Evolutionary conservation across 2,329 filamentous ascomycete genomes (phyloP), one percentile per base, ranked within the genome.

Genomic region (Teratosphaeria epicoccoides): DNA sequence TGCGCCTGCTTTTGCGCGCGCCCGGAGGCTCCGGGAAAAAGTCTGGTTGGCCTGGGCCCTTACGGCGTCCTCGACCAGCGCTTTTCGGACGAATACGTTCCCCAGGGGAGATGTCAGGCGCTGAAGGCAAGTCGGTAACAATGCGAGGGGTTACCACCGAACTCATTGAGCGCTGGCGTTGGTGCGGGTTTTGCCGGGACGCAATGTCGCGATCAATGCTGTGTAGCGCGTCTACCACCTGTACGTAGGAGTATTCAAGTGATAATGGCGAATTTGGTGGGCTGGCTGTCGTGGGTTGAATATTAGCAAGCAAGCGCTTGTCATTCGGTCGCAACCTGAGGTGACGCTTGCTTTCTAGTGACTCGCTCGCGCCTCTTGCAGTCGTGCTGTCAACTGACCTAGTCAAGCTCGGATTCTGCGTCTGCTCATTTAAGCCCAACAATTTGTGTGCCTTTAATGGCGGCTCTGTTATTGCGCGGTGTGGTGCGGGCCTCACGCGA

Each of bases 401-500:
- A 48, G 50, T 52, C 10, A 48, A 17, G 24, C 46, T 24, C 29
- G 51, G 52, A 10, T 43, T 52, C 20, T 45, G 52, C 14, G 20
- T 50, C 10, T 45, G 46, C 11, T 57, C 57, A 9, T 50, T 50
- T 33, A 72, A 65, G 17, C 71, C 70, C 46, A 73, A 62, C 17
- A 72, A 62, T 55, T 64, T 70, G 60, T 71, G 70, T 24, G 71
- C 69, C 55, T 73, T 73, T 11, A 62, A 61, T 7, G 55, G 46
- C 50, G 61, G 57, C 47, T 63, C 60, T 48, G 68, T 63, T 29
- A 52, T 28, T 45, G 57, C 48, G 37, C 59, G 54, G 53, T 53
- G 54, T 49, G 58, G 45, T 45, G 52, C 20, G 43, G 53, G 54
- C 43, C 56, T 50, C 9, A 43, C 47, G 50, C 46, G 51, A 7